phyloP scores from a whole-genome alignment of 495 filamentous ascomycete species.

The Aspergillus kassunensis region DNA sequence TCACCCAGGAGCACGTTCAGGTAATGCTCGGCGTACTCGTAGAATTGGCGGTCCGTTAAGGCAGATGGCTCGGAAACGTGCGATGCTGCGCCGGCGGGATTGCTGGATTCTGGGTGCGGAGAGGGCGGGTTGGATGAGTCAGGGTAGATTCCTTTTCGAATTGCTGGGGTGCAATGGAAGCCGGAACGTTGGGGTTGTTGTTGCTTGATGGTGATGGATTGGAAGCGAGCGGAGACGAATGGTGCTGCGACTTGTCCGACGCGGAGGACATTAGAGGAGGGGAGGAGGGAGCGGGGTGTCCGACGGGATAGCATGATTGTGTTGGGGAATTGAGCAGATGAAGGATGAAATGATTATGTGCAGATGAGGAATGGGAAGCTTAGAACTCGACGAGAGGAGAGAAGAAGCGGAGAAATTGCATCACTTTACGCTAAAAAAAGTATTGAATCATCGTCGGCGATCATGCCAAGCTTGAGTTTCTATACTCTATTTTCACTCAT shows the following conservation, averaged over 20 bases:
- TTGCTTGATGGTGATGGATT: neutral
- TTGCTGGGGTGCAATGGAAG: constrained; percentile 29
- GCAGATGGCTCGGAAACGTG: constrained; percentile 42
- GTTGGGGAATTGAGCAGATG: neutral
- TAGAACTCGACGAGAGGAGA: neutral
- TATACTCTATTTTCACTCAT: too few species aligned
- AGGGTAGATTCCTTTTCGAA: constrained; percentile 41
- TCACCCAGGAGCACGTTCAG: constrained; percentile 43
- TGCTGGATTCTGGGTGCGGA: constrained; percentile 32
- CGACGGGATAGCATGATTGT: constrained; percentile 34
- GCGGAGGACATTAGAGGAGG: neutral
- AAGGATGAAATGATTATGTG: neutral
- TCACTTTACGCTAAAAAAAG: constrained; percentile 1
- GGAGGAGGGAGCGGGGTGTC: constrained; percentile 22
- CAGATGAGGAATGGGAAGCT: neutral
- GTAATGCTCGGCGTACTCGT: constrained; percentile 48
- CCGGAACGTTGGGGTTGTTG: constrained; percentile 5
- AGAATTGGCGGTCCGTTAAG: constrained; percentile 40
- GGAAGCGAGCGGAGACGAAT: constrained; percentile 2
- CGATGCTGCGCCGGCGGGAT: constrained; percentile 28
- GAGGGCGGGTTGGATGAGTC: constrained; percentile 37
- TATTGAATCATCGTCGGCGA: constrained; percentile 8
- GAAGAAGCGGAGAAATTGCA: constrained; percentile 11
- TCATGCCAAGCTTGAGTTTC: constrained; percentile 13
- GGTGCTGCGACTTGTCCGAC: neutral